A percentile compares a stretch with the other conserved stretches of the same genome.
Evolutionary conservation across 176 grass and related monocot genomes (phyloP).

Genomic region (Saccharum officinarum): DNA sequence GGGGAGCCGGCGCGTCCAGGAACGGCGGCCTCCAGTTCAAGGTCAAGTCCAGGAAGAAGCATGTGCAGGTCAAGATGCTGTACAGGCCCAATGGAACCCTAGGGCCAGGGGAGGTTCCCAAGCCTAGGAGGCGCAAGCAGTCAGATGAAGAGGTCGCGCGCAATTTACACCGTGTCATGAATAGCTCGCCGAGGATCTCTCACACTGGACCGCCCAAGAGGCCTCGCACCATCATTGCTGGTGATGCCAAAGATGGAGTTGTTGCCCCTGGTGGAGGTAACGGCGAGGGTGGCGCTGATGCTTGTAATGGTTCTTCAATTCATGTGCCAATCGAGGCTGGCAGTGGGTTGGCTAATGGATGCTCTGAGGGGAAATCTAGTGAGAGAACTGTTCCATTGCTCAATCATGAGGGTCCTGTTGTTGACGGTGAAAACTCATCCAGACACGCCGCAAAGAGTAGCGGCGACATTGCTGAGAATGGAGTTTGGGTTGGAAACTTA

Average conservation of each 20-base stretch:
- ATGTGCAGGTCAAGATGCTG: slow-evolving; percentile 66
- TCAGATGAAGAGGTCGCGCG: slow-evolving; percentile 57
- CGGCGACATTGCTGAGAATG: slow-evolving; percentile 18
- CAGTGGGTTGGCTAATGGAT: slow-evolving; percentile 28
- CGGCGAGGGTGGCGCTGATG: not conserved
- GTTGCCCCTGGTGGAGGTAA: not conserved
- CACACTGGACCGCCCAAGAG: slow-evolving; percentile 51
- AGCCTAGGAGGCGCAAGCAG: slow-evolving; percentile 31
- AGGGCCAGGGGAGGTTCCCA: slow-evolving; percentile 10
- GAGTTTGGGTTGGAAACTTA: slow-evolving; percentile 6
- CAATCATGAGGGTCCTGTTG: not conserved
- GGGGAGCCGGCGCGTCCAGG: slow-evolving; percentile 28
- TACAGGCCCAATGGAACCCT: slow-evolving; percentile 56
- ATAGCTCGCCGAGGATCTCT: slow-evolving; percentile 64
- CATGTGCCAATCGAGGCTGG: not conserved
- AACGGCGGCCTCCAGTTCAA: slow-evolving; percentile 53
- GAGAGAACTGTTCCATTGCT: slow-evolving; percentile 19
- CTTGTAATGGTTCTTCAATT: slow-evolving; percentile 40
- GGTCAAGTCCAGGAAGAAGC: slow-evolving; percentile 66
- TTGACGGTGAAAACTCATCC: not conserved
- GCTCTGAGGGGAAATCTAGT: slow-evolving; percentile 34
- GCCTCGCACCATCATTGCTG: not conserved
- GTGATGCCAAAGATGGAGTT: slow-evolving; percentile 12
- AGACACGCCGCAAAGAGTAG: not conserved
- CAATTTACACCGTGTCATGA: slow-evolving; percentile 62